Evolutionary conservation across 2,329 filamentous ascomycete genomes (phyloP).

Genomic region (Beauveria asiatica): DNA sequence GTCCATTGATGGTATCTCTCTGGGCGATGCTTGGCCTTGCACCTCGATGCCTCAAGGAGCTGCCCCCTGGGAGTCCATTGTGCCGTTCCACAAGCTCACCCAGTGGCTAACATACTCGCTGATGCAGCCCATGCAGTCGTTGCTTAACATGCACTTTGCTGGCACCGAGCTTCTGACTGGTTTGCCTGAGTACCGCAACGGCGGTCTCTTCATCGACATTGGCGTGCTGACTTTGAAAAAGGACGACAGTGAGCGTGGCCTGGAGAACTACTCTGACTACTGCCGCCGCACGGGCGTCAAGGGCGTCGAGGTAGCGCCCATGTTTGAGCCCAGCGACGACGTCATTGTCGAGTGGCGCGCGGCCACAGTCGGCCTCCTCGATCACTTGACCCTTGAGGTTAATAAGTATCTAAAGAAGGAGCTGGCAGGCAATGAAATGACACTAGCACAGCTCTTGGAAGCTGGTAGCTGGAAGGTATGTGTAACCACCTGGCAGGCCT

Average conservation of each 20-base stretch:
- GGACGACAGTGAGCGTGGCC: slow-evolving; percentile 59
- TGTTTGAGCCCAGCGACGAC: slow-evolving; percentile 52
- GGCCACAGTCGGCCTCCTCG: slow-evolving; percentile 52
- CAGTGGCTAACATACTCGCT: slow-evolving; percentile 94
- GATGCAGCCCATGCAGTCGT: slow-evolving; percentile 79
- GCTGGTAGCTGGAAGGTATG: slow-evolving; percentile 94
- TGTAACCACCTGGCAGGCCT: neutral
- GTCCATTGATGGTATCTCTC: slow-evolving; percentile 72
- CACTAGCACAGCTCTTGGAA: slow-evolving; percentile 81
- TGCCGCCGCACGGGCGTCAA: slow-evolving; percentile 63
- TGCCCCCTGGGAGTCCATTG: slow-evolving; percentile 63
- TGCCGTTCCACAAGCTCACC: slow-evolving; percentile 89
- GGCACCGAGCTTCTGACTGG: slow-evolving; percentile 78
- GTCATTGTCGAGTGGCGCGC: slow-evolving; percentile 60
- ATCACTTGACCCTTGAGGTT: slow-evolving; percentile 43
- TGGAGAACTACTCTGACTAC: slow-evolving; percentile 56
- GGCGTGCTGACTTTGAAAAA: slow-evolving; percentile 71
- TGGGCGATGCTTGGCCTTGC: slow-evolving; percentile 94
- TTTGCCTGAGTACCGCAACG: slow-evolving; percentile 86
- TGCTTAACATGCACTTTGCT: slow-evolving; percentile 73
- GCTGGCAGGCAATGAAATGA: slow-evolving; percentile 63
- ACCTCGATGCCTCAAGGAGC: slow-evolving; percentile 65
- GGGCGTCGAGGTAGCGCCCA: slow-evolving; percentile 44
- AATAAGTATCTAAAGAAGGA: slow-evolving; percentile 55
- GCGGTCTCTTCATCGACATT: slow-evolving; percentile 77